Conservation (phyloP, 2,329 filamentous ascomycete genomes). For the Amylocarpus encephaloides region DNA sequence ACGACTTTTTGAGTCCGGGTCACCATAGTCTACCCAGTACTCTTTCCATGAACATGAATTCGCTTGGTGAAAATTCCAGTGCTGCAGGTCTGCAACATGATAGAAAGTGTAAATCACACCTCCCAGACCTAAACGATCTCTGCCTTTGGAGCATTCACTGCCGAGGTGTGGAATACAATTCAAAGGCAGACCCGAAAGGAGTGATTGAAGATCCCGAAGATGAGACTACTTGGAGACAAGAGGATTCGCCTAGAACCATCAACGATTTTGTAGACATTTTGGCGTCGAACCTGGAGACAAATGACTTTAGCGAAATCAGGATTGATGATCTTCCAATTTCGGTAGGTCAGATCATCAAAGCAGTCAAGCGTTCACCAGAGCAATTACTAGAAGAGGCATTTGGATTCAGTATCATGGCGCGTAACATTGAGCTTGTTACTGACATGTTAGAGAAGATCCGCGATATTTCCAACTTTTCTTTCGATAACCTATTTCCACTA, state of each 20-base stretch:
- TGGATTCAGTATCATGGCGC: constrained; percentile 25
- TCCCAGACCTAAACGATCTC: too few relatives aligned
- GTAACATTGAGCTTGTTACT: too few relatives aligned
- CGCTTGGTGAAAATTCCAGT: too few relatives aligned
- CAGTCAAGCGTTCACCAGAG: constrained; percentile 12
- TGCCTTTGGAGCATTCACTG: too few relatives aligned
- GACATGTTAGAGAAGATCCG: too few relatives aligned
- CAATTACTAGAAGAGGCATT: constrained; percentile 22
- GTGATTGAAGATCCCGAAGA: background rate
- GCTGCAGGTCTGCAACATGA: too few relatives aligned
- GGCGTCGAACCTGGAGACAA: constrained; percentile 1
- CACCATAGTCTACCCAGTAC: background rate
- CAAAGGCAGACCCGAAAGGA: too few relatives aligned
- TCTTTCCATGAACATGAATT: background rate
- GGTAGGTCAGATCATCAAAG: constrained; percentile 16
- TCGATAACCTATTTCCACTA: too few relatives aligned
- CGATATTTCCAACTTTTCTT: too few relatives aligned
- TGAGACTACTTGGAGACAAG: background rate
- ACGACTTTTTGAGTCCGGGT: background rate
- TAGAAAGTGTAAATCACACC: too few relatives aligned
- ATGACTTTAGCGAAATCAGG: constrained; percentile 6
- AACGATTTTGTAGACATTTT: background rate
- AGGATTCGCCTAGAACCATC: background rate
- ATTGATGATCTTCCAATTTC: constrained; percentile 20
- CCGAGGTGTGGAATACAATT: too few relatives aligned